Evolutionary conservation across 1,284 basidiomycete genomes (phyloP).

Genomic region (Malassezia obtusa): DNA sequence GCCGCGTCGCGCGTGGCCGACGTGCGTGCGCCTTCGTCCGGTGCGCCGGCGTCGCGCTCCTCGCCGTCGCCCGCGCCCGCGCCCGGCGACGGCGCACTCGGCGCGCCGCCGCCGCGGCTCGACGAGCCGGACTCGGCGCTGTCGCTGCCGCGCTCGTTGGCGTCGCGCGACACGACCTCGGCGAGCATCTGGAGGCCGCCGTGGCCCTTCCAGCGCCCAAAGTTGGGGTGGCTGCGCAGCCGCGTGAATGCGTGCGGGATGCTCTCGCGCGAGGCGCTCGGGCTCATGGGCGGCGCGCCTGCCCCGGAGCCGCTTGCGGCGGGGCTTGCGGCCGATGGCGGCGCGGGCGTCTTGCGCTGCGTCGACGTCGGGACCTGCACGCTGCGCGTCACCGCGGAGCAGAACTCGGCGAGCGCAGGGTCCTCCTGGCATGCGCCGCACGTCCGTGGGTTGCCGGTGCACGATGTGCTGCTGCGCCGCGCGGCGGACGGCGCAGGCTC

Average conservation of each 20-base stretch:
- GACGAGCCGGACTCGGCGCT: no score
- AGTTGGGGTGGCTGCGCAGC: conserved; percentile 41
- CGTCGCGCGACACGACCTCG: conserved; percentile 30
- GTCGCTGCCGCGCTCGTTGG: not conserved
- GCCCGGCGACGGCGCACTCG: not conserved
- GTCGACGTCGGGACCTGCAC: conserved; percentile 1
- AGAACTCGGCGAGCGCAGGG: conserved; percentile 10
- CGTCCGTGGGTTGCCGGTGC: conserved; percentile 6
- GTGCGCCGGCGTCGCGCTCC: no score
- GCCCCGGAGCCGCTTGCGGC: not conserved
- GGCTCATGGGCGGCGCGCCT: no score
- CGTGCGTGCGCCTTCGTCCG: no score
- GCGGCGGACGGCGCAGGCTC: not conserved
- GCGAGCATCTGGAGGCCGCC: conserved; percentile 43
- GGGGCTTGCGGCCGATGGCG: not conserved
- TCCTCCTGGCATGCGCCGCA: conserved; percentile 12
- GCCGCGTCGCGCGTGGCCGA: no score
- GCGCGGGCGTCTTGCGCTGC: not conserved
- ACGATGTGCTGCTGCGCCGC: not conserved
- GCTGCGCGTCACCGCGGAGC: conserved; percentile 4
- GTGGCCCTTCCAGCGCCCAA: conserved; percentile 22
- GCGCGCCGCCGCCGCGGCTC: not conserved
- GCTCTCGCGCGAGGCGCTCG: conserved; percentile 15
- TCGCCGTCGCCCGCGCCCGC: no score
- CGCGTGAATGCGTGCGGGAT: conserved; percentile 37